Percentiles rank a stretch among this genome's conserved stretches.
phyloP scores from a whole-genome alignment of 495 filamentous ascomycete genomes.

The Hypoxylon fuscum region DNA sequence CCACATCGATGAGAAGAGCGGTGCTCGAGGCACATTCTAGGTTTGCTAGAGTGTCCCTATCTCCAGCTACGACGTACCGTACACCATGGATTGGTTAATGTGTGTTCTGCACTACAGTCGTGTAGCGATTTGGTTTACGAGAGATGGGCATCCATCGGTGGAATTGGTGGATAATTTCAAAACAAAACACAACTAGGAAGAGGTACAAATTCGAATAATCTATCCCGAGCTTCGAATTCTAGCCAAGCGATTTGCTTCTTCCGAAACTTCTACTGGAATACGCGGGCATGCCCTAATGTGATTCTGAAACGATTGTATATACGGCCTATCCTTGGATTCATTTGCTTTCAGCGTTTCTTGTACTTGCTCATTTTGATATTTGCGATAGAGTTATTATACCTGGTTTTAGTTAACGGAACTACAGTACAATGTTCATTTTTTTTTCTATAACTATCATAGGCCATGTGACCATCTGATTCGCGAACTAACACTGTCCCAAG shows the following conservation, averaged over 20 bases:
- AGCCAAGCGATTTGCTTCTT: not conserved
- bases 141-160: slow-evolving; percentile 7
- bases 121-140: slow-evolving; percentile 13
- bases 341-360: slow-evolving; percentile 31
- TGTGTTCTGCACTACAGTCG: slow-evolving; percentile 16
- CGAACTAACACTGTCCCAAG: too few species aligned
- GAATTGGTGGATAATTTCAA: not conserved
- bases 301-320: slow-evolving; percentile 23
- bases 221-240: slow-evolving; percentile 3
- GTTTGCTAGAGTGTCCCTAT: slow-evolving; percentile 6
- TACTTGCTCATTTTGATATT: slow-evolving; percentile 21
- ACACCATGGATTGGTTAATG: slow-evolving; percentile 32
- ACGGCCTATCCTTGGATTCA: slow-evolving; percentile 4
- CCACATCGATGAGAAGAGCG: slow-evolving; percentile 77
- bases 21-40: slow-evolving; percentile 52
- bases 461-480: too few species aligned
- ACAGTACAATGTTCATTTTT: slow-evolving; percentile 8
- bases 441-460: too few species aligned
- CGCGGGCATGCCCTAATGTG: slow-evolving; percentile 9
- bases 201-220: slow-evolving; percentile 17
- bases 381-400: slow-evolving; percentile 16
- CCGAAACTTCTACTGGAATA: slow-evolving; percentile 5
- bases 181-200: slow-evolving; percentile 15
- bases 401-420: slow-evolving; percentile 16
- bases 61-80: slow-evolving; percentile 5